Percentiles rank a stretch among this genome's conserved stretches.
Evolutionary conservation across 148 eudicot species (phyloP).

Genomic region (Arctostaphylos glauca): DNA sequence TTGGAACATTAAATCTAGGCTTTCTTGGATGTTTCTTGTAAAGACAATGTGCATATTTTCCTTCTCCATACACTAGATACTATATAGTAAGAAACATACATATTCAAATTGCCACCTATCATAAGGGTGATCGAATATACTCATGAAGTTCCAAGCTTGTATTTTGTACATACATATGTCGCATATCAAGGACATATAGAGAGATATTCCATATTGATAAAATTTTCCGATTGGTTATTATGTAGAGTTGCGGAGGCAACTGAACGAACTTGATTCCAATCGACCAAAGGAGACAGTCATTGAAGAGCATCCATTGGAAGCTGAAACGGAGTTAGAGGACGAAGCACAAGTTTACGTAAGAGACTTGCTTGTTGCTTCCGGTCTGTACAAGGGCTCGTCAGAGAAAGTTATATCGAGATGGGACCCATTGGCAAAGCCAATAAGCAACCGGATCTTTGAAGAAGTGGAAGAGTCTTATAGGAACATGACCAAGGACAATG

Average conservation of each 20-base stretch:
- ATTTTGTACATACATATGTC: not conserved
- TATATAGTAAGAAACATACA: no score
- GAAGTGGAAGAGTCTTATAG: constrained; percentile 67
- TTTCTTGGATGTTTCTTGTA: not conserved
- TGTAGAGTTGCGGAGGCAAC: constrained; percentile 71
- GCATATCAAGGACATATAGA: not conserved
- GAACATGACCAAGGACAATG: constrained; percentile 30
- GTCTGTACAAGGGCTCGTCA: constrained; percentile 58
- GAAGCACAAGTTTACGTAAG: constrained; percentile 68
- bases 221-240: not conserved
- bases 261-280: constrained; percentile 64
- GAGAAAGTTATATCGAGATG: constrained; percentile 51
- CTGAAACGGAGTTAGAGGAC: constrained; percentile 60
- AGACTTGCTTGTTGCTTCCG: constrained; percentile 73
- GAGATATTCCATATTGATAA: not conserved
- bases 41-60: not conserved
- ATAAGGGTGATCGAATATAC: not conserved
- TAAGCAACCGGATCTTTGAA: constrained; percentile 56
- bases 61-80: not conserved
- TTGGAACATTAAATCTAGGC: not conserved
- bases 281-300: constrained; percentile 46
- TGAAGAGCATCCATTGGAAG: constrained; percentile 50
- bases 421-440: constrained; percentile 69
- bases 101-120: not conserved
- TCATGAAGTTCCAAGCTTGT: not conserved